These are phyloP conservation scores for Pichia exigua DNA, from an alignment of 805 yeast genomes.

Conservation along the genomic window DNA sequence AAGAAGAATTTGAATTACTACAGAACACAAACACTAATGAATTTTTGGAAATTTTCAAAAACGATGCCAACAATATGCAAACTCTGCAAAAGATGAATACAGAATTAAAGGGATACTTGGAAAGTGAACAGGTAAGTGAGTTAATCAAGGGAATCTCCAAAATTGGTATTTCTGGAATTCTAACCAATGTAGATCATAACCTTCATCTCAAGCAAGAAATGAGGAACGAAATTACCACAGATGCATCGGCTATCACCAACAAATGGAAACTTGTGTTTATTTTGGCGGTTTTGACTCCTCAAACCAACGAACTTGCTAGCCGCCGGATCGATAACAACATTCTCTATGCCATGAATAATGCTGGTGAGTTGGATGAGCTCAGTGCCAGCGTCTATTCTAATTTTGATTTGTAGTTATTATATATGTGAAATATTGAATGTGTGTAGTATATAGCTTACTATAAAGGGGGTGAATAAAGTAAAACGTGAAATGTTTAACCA, in stretches of 20 bases:
- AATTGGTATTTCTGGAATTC: constrained; percentile 38
- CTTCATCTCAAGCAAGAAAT: constrained; percentile 8
- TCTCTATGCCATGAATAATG: constrained; percentile 34
- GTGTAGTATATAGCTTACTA: background rate
- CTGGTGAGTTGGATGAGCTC: constrained; percentile 70
- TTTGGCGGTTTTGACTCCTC: constrained; percentile 61
- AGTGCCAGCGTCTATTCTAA: constrained; percentile 89
- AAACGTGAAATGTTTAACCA: background rate
- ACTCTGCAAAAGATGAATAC: constrained; percentile 22
- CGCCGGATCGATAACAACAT: constrained; percentile 27
- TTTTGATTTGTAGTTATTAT: constrained; percentile 29
- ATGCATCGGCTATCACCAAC: constrained; percentile 8
- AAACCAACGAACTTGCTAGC: constrained; percentile 36
- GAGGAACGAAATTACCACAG: background rate
- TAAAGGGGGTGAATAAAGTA: too few species aligned
- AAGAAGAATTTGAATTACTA: constrained; percentile 45
- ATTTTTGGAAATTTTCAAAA: constrained; percentile 27
- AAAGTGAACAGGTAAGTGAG: constrained; percentile 19
- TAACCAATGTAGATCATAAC: constrained; percentile 34
- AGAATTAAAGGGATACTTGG: constrained; percentile 26
- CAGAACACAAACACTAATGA: constrained; percentile 43
- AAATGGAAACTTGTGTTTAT: constrained; percentile 56
- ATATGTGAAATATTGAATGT: background rate
- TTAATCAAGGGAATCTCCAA: constrained; percentile 34
- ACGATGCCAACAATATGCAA: constrained; percentile 18